These are phyloP conservation scores for Albizia julibrissin DNA, from an alignment of 306 rosid species.

Conservation along the genomic window DNA sequence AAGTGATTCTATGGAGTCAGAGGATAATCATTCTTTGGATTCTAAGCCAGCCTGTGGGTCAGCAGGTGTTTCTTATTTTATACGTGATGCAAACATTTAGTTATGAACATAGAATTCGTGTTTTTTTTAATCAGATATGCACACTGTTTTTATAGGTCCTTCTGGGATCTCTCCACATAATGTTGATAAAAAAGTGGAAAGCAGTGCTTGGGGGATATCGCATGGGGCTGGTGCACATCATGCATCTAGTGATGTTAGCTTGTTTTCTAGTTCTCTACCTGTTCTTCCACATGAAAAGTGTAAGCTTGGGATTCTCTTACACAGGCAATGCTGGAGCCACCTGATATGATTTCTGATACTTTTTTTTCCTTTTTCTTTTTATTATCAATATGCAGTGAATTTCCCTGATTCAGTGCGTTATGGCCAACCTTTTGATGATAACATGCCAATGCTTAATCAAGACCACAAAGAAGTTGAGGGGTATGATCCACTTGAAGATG, in stretches of 20 bases:
- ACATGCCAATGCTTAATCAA: conserved; percentile 42
- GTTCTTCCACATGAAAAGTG: conserved; percentile 70
- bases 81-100: conserved; percentile 4
- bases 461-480: conserved; percentile 38
- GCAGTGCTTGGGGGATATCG: conserved; percentile 55
- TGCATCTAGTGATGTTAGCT: conserved; percentile 57
- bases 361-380: not conserved
- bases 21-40: conserved; percentile 45
- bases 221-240: conserved; percentile 42
- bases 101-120: not conserved
- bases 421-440: conserved; percentile 49
- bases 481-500: conserved; percentile 54
- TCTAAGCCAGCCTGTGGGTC: conserved; percentile 37
- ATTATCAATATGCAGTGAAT: conserved; percentile 53
- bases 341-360: not conserved
- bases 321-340: not conserved
- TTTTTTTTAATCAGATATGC: not conserved
- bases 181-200: conserved; percentile 44
- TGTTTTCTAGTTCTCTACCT: conserved; percentile 76
- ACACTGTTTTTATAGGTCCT: conserved; percentile 40
- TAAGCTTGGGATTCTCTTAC: conserved; percentile 37
- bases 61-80: conserved; percentile 41
- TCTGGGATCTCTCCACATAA: conserved; percentile 39
- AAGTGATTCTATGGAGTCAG: conserved; percentile 42
- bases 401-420: conserved; percentile 42